Evolutionary conservation across 73 alveolate genomes (phyloP), one percentile per base, ranked within the genome.

Genomic region (Paramecium pentaurelia): DNA sequence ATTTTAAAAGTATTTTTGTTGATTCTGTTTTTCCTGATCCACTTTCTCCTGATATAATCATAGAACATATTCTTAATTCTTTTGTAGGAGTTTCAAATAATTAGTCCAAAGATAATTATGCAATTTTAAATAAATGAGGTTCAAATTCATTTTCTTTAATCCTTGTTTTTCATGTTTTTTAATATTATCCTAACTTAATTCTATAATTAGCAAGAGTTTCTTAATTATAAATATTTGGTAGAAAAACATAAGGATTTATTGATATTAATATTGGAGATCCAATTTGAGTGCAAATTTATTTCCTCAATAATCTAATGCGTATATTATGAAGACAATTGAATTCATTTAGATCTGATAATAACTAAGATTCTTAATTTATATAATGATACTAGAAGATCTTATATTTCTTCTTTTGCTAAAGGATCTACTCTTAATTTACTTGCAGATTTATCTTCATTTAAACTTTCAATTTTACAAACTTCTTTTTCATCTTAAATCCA

Each of bases 21-120:
- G 99, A 97, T 84, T 97, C 99, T 1, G 99, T 97, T 92, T 98
- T 98, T 9, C 99, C 99, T 9, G 99, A 98, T 2, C 99, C 99
- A 86, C 99, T 96, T 93, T 98, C 99, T 8, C 99, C 99, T 86
- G 99, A 95, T 20, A 97, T 97, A 22, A 97, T 97, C 20, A 98
- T 95, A 10, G 98, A 87, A 80, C 96, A 97, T 73, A 27, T 54
- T 22, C 86, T 77, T 34, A 64, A 34, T 34, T 58, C 34, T 93
- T 77, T 22, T 59, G 14, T 40, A 16, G 6, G 88, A 30, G 9
- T 95, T 88, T 47, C 95, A 25, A 75, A 75, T n/a, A 36, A 75
- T 75, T 42, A n/a, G 20, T 36, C 60, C 5, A 73, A 22, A 0
- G 99, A 98, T 59, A 95, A 96, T 71, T 97, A 97, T 8, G 98